phyloP scores from a whole-genome alignment of 306 rosid species.

The Prunus padus region DNA sequence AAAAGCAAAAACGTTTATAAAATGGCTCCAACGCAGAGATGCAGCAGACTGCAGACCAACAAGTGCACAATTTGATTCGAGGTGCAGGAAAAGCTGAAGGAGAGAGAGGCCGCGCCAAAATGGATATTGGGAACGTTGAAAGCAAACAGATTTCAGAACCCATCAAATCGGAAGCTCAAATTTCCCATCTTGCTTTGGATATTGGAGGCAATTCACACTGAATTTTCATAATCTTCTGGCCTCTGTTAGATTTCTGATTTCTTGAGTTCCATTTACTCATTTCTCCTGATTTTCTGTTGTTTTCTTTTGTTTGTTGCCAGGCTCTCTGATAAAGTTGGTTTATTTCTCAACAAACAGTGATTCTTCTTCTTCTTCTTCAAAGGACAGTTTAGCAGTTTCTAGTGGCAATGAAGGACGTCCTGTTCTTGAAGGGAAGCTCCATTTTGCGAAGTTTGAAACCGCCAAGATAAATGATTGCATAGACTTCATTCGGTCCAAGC shows the following conservation, averaged over 20 bases:
- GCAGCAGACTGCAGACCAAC: neutral
- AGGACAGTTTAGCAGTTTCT: slow-evolving; percentile 38
- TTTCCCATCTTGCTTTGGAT: slow-evolving; percentile 80
- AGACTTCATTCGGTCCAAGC: slow-evolving; percentile 68
- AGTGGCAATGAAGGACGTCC: slow-evolving; percentile 26
- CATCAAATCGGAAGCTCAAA: slow-evolving; percentile 30
- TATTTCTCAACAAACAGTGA: slow-evolving; percentile 64
- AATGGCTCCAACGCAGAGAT: neutral
- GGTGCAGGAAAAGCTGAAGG: neutral
- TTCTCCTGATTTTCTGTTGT: neutral
- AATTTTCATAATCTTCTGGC: neutral
- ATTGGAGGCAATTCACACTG: slow-evolving; percentile 64
- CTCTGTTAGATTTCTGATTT: neutral
- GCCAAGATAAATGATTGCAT: slow-evolving; percentile 74
- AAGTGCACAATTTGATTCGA: neutral
- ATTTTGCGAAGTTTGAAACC: slow-evolving; percentile 81
- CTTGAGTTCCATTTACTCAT: neutral
- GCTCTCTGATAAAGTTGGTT: slow-evolving; percentile 79
- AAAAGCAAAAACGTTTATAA: neutral
- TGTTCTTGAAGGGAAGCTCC: slow-evolving; percentile 71
- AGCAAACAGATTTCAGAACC: slow-evolving; percentile 23
- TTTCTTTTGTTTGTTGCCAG: slow-evolving; percentile 40
- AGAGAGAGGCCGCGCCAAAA: slow-evolving; percentile 4
- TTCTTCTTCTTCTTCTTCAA: slow-evolving; percentile 29
- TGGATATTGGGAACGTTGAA: slow-evolving; percentile 47